Conservation (phyloP, 352 stramenopile genomes). For the Globisporangium viniferum region DNA sequence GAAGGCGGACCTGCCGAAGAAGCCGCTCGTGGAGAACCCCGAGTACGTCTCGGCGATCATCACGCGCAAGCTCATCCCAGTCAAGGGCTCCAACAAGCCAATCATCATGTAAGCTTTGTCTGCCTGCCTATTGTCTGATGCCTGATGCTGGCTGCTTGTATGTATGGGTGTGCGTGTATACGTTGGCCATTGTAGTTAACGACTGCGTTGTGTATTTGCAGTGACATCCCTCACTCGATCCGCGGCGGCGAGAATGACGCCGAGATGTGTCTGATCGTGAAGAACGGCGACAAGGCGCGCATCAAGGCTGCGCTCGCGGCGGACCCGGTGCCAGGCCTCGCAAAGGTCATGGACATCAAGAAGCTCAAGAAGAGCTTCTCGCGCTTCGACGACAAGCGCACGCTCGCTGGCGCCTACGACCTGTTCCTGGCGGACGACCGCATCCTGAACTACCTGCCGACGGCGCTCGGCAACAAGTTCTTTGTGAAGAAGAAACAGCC, state of each 20-base stretch:
- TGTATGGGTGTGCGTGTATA: constrained; percentile 2
- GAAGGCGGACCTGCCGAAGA: constrained; percentile 46
- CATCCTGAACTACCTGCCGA: constrained; percentile 71
- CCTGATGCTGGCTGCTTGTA: not conserved
- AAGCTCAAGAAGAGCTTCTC: constrained; percentile 81
- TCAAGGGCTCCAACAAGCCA: constrained; percentile 67
- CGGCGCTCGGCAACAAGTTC: constrained; percentile 63
- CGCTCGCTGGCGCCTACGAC: constrained; percentile 68
- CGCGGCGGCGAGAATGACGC: constrained; percentile 41
- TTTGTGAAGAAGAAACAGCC: constrained; percentile 83
- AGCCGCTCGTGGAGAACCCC: constrained; percentile 52
- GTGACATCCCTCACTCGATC: constrained; percentile 57
- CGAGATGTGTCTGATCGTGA: constrained; percentile 81
- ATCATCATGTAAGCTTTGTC: constrained; percentile 51
- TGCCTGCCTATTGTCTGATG: not conserved
- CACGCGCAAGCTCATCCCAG: constrained; percentile 67
- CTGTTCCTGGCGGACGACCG: constrained; percentile 79
- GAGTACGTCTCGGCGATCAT: constrained; percentile 70
- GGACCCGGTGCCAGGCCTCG: constrained; percentile 52
- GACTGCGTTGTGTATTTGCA: constrained; percentile 19
- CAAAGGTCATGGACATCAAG: constrained; percentile 79
- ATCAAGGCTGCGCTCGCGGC: constrained; percentile 68
- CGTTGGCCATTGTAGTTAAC: not conserved
- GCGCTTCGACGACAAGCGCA: constrained; percentile 71
- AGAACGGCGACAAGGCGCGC: constrained; percentile 80